Percentiles rank a stretch among this genome's conserved stretches.
Evolutionary conservation across 495 filamentous ascomycete genomes (phyloP).

Genomic region (Entonaema liquescens): DNA sequence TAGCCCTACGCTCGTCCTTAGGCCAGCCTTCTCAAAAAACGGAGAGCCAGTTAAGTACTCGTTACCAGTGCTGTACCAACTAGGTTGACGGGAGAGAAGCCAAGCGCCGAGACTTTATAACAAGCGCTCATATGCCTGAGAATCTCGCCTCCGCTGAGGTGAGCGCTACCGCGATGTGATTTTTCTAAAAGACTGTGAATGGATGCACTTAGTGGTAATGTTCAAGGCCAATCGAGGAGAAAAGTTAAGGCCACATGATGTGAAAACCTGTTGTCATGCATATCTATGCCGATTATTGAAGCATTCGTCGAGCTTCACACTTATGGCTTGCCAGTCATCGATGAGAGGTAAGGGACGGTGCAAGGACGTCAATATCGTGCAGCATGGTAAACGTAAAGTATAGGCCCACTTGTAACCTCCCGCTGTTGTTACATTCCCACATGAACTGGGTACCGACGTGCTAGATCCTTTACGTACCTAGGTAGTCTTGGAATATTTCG

Average conservation of each 20-base stretch:
- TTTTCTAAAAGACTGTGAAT: slow-evolving; percentile 41
- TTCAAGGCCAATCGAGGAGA: slow-evolving; percentile 42
- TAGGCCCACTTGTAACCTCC: slow-evolving; percentile 48
- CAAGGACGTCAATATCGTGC: slow-evolving; percentile 43
- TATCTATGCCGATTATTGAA: slow-evolving; percentile 46
- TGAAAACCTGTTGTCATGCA: slow-evolving; percentile 49
- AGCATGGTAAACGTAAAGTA: slow-evolving; percentile 47
- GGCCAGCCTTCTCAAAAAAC: slow-evolving; percentile 44
- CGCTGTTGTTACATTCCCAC: slow-evolving; percentile 41
- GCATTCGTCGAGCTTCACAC: slow-evolving; percentile 44
- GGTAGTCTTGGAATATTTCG: slow-evolving; percentile 41
- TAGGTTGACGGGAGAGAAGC: slow-evolving; percentile 44
- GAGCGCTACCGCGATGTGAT: slow-evolving; percentile 46
- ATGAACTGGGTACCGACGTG: slow-evolving; percentile 41
- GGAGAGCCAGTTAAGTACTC: slow-evolving; percentile 45
- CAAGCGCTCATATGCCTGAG: slow-evolving; percentile 50
- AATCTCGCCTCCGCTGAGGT: slow-evolving; percentile 46
- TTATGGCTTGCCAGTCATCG: slow-evolving; percentile 40
- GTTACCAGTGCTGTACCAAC: slow-evolving; percentile 25
- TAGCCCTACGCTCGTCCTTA: slow-evolving; percentile 32
- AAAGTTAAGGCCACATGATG: slow-evolving; percentile 47
- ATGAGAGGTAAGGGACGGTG: slow-evolving; percentile 33
- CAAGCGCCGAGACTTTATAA: slow-evolving; percentile 47
- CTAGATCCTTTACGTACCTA: too few species aligned
- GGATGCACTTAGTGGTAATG: slow-evolving; percentile 36